phyloP scores from a whole-genome alignment of 805 yeast species.

The Metschnikowia kofuensis region DNA sequence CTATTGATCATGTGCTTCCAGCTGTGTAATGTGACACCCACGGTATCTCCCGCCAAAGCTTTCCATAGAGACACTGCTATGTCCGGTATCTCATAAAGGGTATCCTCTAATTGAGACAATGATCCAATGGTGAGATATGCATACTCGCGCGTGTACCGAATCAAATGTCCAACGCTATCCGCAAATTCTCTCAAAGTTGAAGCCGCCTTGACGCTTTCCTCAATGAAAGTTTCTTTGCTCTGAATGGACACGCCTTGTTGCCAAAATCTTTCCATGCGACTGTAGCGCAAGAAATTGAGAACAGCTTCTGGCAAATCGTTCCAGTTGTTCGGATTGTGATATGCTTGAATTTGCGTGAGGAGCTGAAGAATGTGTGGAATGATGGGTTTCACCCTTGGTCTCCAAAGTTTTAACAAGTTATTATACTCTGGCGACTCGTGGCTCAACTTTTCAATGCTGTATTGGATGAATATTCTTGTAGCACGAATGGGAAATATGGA shows the following conservation, averaged over 20 bases:
- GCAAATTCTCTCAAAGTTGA: slow-evolving; percentile 94
- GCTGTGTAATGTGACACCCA: slow-evolving; percentile 89
- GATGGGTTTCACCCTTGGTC: slow-evolving; percentile 88
- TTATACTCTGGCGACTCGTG: slow-evolving; percentile 75
- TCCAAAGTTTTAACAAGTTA: slow-evolving; percentile 76
- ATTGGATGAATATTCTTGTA: slow-evolving; percentile 90
- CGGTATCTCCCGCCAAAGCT: slow-evolving; percentile 80
- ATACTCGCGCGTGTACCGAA: slow-evolving; percentile 93
- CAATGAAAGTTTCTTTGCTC: slow-evolving; percentile 89
- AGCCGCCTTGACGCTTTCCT: slow-evolving; percentile 91
- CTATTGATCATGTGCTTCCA: slow-evolving; percentile 97
- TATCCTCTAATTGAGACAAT: slow-evolving; percentile 83
- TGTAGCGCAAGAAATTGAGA: slow-evolving; percentile 84
- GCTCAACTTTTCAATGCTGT: slow-evolving; percentile 85
- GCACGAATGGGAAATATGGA: slow-evolving; percentile 94
- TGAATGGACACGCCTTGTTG: slow-evolving; percentile 96
- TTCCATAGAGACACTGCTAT: slow-evolving; percentile 75
- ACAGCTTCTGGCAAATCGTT: slow-evolving; percentile 81
- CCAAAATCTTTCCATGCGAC: slow-evolving; percentile 95
- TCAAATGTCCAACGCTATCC: slow-evolving; percentile 93
- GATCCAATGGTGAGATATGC: slow-evolving; percentile 89
- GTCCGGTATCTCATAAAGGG: slow-evolving; percentile 81
- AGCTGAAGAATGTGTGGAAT: slow-evolving; percentile 87
- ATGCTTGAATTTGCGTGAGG: slow-evolving; percentile 87
- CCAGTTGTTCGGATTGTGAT: slow-evolving; percentile 94